Percentiles rank a stretch among this genome's conserved stretches.
phyloP scores from a whole-genome alignment of 352 stramenopile genomes.

The Globisporangium irregulare region DNA sequence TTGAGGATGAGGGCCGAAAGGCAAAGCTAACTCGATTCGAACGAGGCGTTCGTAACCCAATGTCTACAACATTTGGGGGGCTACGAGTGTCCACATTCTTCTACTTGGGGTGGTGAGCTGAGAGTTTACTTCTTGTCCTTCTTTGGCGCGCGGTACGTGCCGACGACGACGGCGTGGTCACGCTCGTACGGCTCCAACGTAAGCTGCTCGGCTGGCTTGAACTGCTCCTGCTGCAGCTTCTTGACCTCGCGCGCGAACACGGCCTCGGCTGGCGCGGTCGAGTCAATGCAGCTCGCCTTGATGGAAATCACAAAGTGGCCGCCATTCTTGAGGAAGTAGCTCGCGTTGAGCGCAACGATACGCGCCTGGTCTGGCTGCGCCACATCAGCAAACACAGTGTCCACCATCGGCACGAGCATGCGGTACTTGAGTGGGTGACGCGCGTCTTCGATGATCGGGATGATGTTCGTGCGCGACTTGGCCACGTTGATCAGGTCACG shows the following conservation, averaged over 20 bases:
- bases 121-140: conserved; percentile 88
- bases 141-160: conserved; percentile 93
- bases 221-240: conserved; percentile 98
- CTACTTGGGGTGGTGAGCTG: conserved; percentile 3
- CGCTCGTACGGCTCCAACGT: conserved; percentile 99
- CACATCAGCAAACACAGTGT: conserved; percentile 99
- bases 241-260: conserved; percentile 97
- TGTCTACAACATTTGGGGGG: neutral
- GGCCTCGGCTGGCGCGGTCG: conserved; percentile 95
- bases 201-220: conserved; percentile 98
- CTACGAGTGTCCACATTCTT: neutral
- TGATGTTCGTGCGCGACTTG: conserved; percentile 99
- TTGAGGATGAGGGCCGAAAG: neutral
- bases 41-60: neutral
- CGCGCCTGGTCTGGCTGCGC: conserved; percentile 99
- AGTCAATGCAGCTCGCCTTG: conserved; percentile 99
- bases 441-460: conserved; percentile 99
- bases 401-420: conserved; percentile 99
- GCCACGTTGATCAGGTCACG: conserved; percentile 99
- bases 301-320: conserved; percentile 99
- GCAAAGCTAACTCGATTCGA: conserved; percentile 8
- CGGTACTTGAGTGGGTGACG: conserved; percentile 98
- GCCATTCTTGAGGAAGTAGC: conserved; percentile 99
- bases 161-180: conserved; percentile 98
- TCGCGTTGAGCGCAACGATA: conserved; percentile 99